phyloP scores from a whole-genome alignment of 768 basidiomycete species.

The Termitomyces sp. region DNA sequence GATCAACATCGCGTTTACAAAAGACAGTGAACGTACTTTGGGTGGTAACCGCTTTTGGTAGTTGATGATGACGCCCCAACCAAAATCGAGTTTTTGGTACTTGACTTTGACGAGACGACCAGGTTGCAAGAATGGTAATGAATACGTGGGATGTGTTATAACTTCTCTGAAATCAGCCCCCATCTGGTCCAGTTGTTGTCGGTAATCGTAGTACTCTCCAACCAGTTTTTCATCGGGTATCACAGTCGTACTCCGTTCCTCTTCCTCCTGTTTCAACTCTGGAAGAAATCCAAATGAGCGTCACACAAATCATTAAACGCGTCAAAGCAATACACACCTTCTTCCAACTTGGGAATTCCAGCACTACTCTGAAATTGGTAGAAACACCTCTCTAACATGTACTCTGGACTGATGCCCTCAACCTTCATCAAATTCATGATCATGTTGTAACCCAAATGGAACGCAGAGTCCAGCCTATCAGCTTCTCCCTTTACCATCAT shows the following conservation, averaged over 20 bases:
- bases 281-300: not conserved
- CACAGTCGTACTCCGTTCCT: slow-evolving; percentile 52
- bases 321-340: slow-evolving; percentile 47
- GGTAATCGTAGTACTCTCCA: slow-evolving; percentile 85
- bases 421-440: slow-evolving; percentile 97
- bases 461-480: slow-evolving; percentile 94
- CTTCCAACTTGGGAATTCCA: slow-evolving; percentile 80
- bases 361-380: slow-evolving; percentile 97
- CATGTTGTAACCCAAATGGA: slow-evolving; percentile 99
- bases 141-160: slow-evolving; percentile 91
- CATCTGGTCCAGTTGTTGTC: slow-evolving; percentile 92
- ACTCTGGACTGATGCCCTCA: slow-evolving; percentile 97
- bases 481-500: slow-evolving; percentile 98
- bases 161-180: slow-evolving; percentile 84
- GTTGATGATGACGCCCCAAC: slow-evolving; percentile 94
- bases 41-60: slow-evolving; percentile 84
- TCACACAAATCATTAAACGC: not conserved
- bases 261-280: slow-evolving; percentile 80
- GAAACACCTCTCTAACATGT: slow-evolving; percentile 96
- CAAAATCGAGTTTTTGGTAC: slow-evolving; percentile 84
- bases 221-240: slow-evolving; percentile 83
- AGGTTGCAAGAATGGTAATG: slow-evolving; percentile 88
- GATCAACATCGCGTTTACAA: not conserved
- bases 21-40: slow-evolving; percentile 45
- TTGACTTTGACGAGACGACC: slow-evolving; percentile 92